Evolutionary conservation across 2,329 filamentous ascomycete genomes (phyloP).

Genomic region (Arachnomyces sp.): DNA sequence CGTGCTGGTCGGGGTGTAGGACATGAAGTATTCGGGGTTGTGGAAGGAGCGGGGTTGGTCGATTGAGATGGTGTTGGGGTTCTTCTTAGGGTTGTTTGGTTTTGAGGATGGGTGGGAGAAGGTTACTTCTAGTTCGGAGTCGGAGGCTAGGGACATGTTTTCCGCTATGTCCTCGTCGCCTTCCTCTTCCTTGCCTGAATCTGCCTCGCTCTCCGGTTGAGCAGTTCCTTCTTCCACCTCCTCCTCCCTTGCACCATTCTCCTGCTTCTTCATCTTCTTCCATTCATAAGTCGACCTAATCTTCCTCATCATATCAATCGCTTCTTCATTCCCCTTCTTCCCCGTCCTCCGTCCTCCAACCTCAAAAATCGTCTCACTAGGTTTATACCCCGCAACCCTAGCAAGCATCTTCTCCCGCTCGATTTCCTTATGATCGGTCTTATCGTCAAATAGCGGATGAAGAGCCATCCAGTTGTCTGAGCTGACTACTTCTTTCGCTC

Average conservation of each 20-base stretch:
- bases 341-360: constrained; percentile 70
- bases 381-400: constrained; percentile 78
- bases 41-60: constrained; percentile 51
- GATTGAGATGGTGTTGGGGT: constrained; percentile 27
- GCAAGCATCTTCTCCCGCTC: constrained; percentile 81
- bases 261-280: constrained; percentile 33
- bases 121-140: constrained; percentile 60
- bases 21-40: constrained; percentile 91
- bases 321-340: constrained; percentile 61
- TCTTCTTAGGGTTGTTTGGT: constrained; percentile 46
- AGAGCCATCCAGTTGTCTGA: constrained; percentile 65
- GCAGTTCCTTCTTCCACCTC: constrained; percentile 32
- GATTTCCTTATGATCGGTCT: constrained; percentile 46
- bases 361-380: constrained; percentile 94
- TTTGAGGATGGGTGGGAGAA: constrained; percentile 53
- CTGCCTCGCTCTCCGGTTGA: constrained; percentile 34
- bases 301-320: constrained; percentile 46
- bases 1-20: constrained; percentile 74
- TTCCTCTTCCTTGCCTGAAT: constrained; percentile 30
- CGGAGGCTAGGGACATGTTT: constrained; percentile 54
- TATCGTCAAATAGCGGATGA: constrained; percentile 72
- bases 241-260: constrained; percentile 37
- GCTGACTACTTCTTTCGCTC: constrained; percentile 68
- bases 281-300: constrained; percentile 35
- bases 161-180: constrained; percentile 30